Percentiles rank a stretch among this genome's conserved stretches.
phyloP scores from a whole-genome alignment of 805 yeast species.

The Saturnispora quitensis region DNA sequence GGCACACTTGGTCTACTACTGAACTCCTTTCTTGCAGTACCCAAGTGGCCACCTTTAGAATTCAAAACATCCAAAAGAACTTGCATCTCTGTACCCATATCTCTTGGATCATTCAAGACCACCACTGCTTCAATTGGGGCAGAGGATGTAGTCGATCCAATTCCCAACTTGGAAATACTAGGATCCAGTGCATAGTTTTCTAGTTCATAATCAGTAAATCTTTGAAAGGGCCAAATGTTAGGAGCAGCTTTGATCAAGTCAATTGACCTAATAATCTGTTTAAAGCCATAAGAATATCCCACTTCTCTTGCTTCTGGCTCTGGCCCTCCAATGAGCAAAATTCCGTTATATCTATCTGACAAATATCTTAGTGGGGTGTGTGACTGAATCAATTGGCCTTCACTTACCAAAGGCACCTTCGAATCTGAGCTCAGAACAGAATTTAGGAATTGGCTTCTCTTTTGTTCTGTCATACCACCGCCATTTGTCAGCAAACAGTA shows the following conservation, averaged over 20 bases:
- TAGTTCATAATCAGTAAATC: slow-evolving; percentile 37
- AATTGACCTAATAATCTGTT: slow-evolving; percentile 59
- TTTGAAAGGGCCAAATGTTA: slow-evolving; percentile 60
- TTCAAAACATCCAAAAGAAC: slow-evolving; percentile 61
- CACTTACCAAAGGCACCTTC: slow-evolving; percentile 35
- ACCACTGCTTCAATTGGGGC: slow-evolving; percentile 61
- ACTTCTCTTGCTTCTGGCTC: slow-evolving; percentile 67
- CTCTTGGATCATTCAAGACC: slow-evolving; percentile 85
- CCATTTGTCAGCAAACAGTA: slow-evolving; percentile 85
- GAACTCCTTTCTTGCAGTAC: slow-evolving; percentile 47
- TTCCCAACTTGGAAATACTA: slow-evolving; percentile 16
- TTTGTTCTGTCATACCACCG: slow-evolving; percentile 49
- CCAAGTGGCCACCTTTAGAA: slow-evolving; percentile 51
- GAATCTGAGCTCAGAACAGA: slow-evolving; percentile 26
- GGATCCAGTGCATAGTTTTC: slow-evolving; percentile 32
- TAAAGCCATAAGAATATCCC: slow-evolving; percentile 69
- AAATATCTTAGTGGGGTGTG: slow-evolving; percentile 77
- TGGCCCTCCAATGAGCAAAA: slow-evolving; percentile 76
- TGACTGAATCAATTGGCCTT: slow-evolving; percentile 67
- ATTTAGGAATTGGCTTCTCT: slow-evolving; percentile 47
- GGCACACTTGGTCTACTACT: slow-evolving; percentile 48
- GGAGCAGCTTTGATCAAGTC: slow-evolving; percentile 56
- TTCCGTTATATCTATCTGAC: slow-evolving; percentile 42
- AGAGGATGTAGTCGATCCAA: slow-evolving; percentile 16
- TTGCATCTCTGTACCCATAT: slow-evolving; percentile 80